These are phyloP conservation scores for Scheffersomyces titani DNA, from an alignment of 1,139 yeast species.

Conservation along the genomic window DNA sequence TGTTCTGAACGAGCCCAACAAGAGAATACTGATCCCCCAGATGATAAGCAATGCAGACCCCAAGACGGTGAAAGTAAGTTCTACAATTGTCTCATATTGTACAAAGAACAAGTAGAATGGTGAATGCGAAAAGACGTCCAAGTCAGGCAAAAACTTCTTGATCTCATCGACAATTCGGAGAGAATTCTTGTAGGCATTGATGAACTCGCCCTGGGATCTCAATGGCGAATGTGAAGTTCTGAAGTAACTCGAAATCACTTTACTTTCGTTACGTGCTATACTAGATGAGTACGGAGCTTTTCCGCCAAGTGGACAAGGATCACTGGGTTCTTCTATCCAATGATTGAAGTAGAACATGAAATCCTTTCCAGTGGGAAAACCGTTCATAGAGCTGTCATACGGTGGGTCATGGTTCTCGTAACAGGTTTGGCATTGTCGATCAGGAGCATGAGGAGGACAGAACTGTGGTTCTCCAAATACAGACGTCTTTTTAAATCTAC, in stretches of 20 bases:
- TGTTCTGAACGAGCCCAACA: constrained; percentile 68
- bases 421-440: constrained; percentile 74
- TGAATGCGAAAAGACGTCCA: constrained; percentile 83
- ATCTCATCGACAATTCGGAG: constrained; percentile 68
- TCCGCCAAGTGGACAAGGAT: constrained; percentile 94
- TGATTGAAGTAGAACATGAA: constrained; percentile 72
- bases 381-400: constrained; percentile 78
- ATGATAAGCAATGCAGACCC: constrained; percentile 58
- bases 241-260: constrained; percentile 63
- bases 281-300: constrained; percentile 84
- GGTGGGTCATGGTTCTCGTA: constrained; percentile 54
- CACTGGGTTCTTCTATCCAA: constrained; percentile 87
- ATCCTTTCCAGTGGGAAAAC: constrained; percentile 75
- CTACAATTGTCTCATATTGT: constrained; percentile 70
- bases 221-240: constrained; percentile 82
- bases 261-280: constrained; percentile 41
- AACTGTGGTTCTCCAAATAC: constrained; percentile 34
- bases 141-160: constrained; percentile 33
- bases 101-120: constrained; percentile 92
- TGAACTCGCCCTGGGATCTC: constrained; percentile 81
- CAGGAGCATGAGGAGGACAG: constrained; percentile 70
- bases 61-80: constrained; percentile 57
- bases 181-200: constrained; percentile 74
- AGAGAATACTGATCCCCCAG: constrained; percentile 51
- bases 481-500: constrained; percentile 56